These are phyloP conservation scores for Gossypium longicalyx DNA, from an alignment of 345 rosid genomes.

Conservation along the genomic window DNA sequence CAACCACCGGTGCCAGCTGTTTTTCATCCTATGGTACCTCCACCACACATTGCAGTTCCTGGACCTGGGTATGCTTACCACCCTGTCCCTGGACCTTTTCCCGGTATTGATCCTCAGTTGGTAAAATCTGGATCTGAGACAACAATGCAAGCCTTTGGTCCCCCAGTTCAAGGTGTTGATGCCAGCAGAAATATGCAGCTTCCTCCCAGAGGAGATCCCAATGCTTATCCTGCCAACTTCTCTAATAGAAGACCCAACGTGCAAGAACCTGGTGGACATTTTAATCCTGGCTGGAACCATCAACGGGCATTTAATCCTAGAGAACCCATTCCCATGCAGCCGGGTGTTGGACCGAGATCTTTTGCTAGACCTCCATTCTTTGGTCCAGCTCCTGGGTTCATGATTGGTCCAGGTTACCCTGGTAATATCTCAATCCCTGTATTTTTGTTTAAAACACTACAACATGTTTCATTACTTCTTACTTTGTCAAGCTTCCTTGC, in stretches of 20 bases:
- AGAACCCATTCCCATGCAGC: conserved; percentile 57
- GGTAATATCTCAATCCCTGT: conserved; percentile 47
- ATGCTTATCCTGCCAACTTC: conserved; percentile 36
- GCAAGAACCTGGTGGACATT: conserved; percentile 43
- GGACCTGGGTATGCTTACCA: conserved; percentile 62
- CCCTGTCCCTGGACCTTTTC: conserved; percentile 61
- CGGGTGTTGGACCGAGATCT: conserved; percentile 61
- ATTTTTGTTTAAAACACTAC: conserved; percentile 6
- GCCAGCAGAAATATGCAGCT: conserved; percentile 38
- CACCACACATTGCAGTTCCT: conserved; percentile 57
- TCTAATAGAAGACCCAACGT: conserved; percentile 44
- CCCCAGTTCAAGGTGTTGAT: conserved; percentile 40
- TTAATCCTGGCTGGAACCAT: conserved; percentile 57
- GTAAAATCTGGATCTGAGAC: conserved; percentile 55
- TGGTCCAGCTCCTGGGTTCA: conserved; percentile 66
- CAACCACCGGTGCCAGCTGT: conserved; percentile 45
- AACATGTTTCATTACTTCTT: not conserved
- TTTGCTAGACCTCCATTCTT: conserved; percentile 54
- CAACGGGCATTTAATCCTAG: conserved; percentile 51
- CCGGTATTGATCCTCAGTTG: conserved; percentile 51
- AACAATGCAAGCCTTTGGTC: conserved; percentile 49
- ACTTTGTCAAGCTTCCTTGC: conserved; percentile 7
- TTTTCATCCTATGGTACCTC: conserved; percentile 58
- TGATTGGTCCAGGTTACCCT: conserved; percentile 67
- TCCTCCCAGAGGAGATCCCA: conserved; percentile 59